Conservation (phyloP, 306 rosid species). For the Citrullus colocynthis region DNA sequence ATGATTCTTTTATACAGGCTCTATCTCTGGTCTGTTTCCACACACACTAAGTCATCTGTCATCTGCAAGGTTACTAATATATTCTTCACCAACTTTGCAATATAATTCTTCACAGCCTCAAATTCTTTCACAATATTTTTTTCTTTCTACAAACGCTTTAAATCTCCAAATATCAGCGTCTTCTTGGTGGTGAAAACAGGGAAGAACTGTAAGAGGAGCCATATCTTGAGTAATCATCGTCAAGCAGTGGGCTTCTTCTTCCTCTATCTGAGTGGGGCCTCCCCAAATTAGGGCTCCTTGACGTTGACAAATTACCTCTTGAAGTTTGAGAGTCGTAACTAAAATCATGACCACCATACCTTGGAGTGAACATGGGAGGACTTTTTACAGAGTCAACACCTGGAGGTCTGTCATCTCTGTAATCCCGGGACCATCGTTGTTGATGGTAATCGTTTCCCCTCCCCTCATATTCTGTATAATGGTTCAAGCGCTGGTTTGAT, state of each 20-base stretch:
- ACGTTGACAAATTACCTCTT: conserved; percentile 7
- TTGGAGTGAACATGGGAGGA: conserved; percentile 38
- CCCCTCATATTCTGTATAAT: conserved; percentile 31
- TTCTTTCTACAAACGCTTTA: not conserved
- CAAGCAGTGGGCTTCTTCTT: conserved; percentile 33
- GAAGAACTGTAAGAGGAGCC: conserved; percentile 22
- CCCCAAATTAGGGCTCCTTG: conserved; percentile 23
- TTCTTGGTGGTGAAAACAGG: conserved; percentile 27
- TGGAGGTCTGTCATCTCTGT: conserved; percentile 63
- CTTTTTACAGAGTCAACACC: conserved; percentile 52
- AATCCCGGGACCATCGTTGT: conserved; percentile 43
- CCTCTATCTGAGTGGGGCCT: conserved; percentile 42
- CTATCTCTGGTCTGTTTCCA: not conserved
- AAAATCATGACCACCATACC: conserved; percentile 37
- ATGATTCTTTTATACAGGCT: not conserved
- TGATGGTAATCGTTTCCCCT: conserved; percentile 47
- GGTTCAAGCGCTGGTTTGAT: conserved; percentile 29
- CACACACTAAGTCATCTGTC: not conserved
- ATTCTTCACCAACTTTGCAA: not conserved
- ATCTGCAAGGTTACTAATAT: not conserved
- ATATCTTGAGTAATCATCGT: conserved; percentile 30
- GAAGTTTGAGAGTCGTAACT: conserved; percentile 13
- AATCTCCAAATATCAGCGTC: conserved; percentile 5
- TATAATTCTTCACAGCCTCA: not conserved
- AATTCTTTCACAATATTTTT: not conserved